These are phyloP conservation scores for Hyaloscypha variabilis DNA, from an alignment of 495 filamentous ascomycete species.

Conservation along the genomic window DNA sequence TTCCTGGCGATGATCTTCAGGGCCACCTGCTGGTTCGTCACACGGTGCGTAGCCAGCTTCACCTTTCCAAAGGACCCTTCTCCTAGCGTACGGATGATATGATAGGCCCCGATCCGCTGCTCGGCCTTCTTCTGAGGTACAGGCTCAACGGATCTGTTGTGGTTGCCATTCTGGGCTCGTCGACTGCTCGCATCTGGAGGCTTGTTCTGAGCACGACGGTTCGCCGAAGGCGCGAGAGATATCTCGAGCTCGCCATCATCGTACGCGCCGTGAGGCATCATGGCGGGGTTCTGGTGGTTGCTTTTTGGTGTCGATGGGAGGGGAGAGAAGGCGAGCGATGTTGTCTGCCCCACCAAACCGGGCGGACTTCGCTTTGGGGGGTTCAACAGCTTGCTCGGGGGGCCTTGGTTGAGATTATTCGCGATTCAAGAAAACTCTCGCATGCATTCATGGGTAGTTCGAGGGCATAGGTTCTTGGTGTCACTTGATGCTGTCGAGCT, in stretches of 20 bases:
- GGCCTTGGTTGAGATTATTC: background rate
- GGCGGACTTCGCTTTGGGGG: background rate
- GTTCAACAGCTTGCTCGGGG: background rate
- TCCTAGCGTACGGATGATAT: conserved; percentile 85
- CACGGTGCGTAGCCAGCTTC: conserved; percentile 89
- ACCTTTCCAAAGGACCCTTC: conserved; percentile 99
- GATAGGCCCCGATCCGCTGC: conserved; percentile 87
- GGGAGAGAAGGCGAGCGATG: conserved; percentile 8
- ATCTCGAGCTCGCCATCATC: conserved; percentile 94
- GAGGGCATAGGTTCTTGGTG: background rate
- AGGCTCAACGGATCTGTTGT: conserved; percentile 33
- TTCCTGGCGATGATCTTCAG: conserved; percentile 95
- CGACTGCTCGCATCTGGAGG: conserved; percentile 28
- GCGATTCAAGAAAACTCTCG: background rate
- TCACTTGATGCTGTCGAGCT: conserved; percentile 11
- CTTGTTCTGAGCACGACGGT: conserved; percentile 50
- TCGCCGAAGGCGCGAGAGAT: conserved; percentile 69
- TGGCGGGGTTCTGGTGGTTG: conserved; percentile 20
- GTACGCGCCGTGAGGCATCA: conserved; percentile 59
- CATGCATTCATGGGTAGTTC: conserved; percentile 4
- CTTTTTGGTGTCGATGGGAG: conserved; percentile 12
- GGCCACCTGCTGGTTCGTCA: conserved; percentile 90
- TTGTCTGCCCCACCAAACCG: conserved; percentile 26
- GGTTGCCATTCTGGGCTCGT: conserved; percentile 35
- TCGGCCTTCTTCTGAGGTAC: conserved; percentile 52